Evolutionary conservation across 148 eudicot genomes (phyloP), one percentile per base, ranked within the genome.

Genomic region (Beta vulgaris): DNA sequence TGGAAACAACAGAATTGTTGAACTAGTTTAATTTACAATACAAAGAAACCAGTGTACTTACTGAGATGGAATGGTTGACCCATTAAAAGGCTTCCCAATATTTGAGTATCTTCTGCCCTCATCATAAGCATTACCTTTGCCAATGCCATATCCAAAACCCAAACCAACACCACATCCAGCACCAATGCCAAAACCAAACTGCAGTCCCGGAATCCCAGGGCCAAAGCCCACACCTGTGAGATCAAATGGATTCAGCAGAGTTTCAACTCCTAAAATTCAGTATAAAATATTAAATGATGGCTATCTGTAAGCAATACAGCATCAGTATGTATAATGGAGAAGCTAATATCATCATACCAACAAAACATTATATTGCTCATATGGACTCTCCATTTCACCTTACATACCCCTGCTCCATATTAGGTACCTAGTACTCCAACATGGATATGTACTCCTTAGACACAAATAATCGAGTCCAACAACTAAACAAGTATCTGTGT

Each of bases 111-210:
- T 89, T 46, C 79, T 85, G 68, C 28, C 82, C 46, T 87, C 92
- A 81, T 91, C 96, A 82, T 91, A 87, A 53, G 98, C 96, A 79
- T 90, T 68, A 26, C 98, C 97, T 76, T 71, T 87, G 3, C 96
- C 98, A 61, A 82, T 77, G 55, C 97, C 98, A 71, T 92, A 94
- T 44, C 98, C 98, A 73, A 94, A 90, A 68, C 98, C 98, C 63
- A 90, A 15, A 72, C 98, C 98, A 73, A 92, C 73, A 35, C 98
- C 98, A 78, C 98, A 94, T 64, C 98, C 98, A 78, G 81, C 91
- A 60, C 98, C 98, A 60, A 90, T 70, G 63, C 98, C 98, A 39
- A 94, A 80, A 63, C 96, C 97, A 19, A 94, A 77, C 82, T 92
- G 97, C 64, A 94, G 59, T 29, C 98, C 93, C 6, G 97, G 98